phyloP scores from a whole-genome alignment of 2,329 filamentous ascomycete species.

The Botryotinia narcissicola region DNA sequence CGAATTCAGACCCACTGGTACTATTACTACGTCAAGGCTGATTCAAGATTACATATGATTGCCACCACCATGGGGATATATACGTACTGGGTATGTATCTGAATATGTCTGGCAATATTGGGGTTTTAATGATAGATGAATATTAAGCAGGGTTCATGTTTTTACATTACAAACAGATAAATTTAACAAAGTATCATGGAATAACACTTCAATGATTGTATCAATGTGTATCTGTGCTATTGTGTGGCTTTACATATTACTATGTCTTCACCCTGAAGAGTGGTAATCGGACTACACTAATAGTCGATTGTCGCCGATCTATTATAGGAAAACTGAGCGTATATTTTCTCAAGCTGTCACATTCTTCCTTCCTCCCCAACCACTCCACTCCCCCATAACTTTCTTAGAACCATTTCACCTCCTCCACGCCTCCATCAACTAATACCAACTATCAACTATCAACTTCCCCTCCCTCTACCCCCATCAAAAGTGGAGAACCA shows the following conservation, averaged over 20 bases:
- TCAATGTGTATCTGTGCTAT: neutral
- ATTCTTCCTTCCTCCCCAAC: neutral
- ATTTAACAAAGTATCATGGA: neutral
- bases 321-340: neutral
- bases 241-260: neutral
- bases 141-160: neutral
- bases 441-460: neutral
- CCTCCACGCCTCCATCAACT: neutral
- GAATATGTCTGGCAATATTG: neutral
- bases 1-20: neutral
- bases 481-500: neutral
- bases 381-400: neutral
- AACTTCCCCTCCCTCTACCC: neutral
- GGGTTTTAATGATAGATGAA: neutral
- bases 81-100: neutral
- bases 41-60: neutral
- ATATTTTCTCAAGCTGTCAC: neutral
- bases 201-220: neutral
- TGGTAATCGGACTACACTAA: neutral
- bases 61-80: neutral
- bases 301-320: neutral
- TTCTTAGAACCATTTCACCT: rapidly evolving
- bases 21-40: neutral
- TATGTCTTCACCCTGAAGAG: too few relatives aligned
- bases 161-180: too few relatives aligned